Evolutionary conservation across 306 rosid genomes (phyloP), one percentile per base, ranked within the genome.

Genomic region (Cyamopsis tetragonoloba): DNA sequence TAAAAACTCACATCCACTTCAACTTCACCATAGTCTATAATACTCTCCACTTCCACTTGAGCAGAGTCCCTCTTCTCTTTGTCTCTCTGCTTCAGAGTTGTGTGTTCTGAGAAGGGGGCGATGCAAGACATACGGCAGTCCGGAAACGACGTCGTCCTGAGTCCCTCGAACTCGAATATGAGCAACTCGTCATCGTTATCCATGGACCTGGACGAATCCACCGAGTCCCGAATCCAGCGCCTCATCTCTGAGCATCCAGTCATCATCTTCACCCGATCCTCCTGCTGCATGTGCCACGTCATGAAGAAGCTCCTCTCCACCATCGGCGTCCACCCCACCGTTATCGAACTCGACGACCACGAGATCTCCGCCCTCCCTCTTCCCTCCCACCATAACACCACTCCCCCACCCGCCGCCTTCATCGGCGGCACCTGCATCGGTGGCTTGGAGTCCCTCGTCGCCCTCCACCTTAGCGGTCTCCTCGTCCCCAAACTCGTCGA

Each of bases 231-330:
- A 34, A 93, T 93, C 89, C 91, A 83, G 6, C 88, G 98, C 7
- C 91, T 93, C 12, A 93, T 93, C 34, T 73, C 93, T 9, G 98
- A 93, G 80, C 82, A 93, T 31, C 98, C 98, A 0, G 98, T 93
- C 3, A 83, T 93, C 80, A 89, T 93, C 73, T 93, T 93, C 82
- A 85, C 85, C 80, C 83, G 95, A 10, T 83, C 77, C 55, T 80
- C 96, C 4, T 89, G 98, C 78, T 89, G 85, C 97, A 93, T 93
- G 98, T 93, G 97, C 87, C 98, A 88, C 80, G 98, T 93, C 80
- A 93, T 93, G 97, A 93, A 80, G 86, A 86, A 88, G 12, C 96
- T 93, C 31, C 91, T 93, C 7, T 83, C 84, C 78, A 81, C 86
- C 63, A 78, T 89, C 60, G 97, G 98, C 1, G 97, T 86, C 51